Conservation (phyloP, 2,329 filamentous ascomycete species). For the Fusarium hainanense region DNA sequence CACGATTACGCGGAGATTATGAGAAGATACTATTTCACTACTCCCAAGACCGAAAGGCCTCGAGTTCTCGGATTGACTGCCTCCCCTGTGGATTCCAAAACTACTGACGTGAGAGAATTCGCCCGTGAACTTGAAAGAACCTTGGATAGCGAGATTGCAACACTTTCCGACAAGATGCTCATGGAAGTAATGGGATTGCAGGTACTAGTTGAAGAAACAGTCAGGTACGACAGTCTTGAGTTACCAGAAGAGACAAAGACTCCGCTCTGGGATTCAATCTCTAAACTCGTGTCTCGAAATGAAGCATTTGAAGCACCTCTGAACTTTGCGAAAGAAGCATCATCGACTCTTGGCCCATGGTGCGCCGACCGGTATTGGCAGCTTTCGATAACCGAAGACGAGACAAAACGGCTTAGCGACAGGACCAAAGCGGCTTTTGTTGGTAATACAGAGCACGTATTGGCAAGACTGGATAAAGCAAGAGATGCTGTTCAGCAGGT, state of each 20-base stretch:
- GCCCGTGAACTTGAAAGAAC: slow-evolving; percentile 79
- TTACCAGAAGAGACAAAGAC: slow-evolving; percentile 67
- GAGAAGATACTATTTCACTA: slow-evolving; percentile 80
- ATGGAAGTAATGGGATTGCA: slow-evolving; percentile 36
- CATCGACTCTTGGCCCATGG: slow-evolving; percentile 81
- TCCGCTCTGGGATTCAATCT: slow-evolving; percentile 69
- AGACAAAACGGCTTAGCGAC: slow-evolving; percentile 70
- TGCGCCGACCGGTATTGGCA: slow-evolving; percentile 85
- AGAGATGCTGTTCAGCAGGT: slow-evolving; percentile 69
- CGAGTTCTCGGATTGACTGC: slow-evolving; percentile 97
- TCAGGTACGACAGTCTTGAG: slow-evolving; percentile 58
- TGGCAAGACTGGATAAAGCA: slow-evolving; percentile 56
- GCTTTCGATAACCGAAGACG: slow-evolving; percentile 72
- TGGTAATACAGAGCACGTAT: slow-evolving; percentile 22
- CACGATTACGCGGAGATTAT: slow-evolving; percentile 92
- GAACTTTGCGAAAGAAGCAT: slow-evolving; percentile 67
- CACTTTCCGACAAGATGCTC: slow-evolving; percentile 61
- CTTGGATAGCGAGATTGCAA: slow-evolving; percentile 85
- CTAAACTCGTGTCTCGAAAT: slow-evolving; percentile 55
- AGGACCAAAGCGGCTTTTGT: slow-evolving; percentile 57
- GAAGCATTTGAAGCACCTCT: slow-evolving; percentile 67
- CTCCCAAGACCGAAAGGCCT: slow-evolving; percentile 66
- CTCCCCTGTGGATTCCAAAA: slow-evolving; percentile 88
- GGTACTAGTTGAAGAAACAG: slow-evolving; percentile 63
- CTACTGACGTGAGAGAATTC: slow-evolving; percentile 73